Evolutionary conservation across 257 asterid genomes (phyloP).

Genomic region (Jaltomata sinuosa): DNA sequence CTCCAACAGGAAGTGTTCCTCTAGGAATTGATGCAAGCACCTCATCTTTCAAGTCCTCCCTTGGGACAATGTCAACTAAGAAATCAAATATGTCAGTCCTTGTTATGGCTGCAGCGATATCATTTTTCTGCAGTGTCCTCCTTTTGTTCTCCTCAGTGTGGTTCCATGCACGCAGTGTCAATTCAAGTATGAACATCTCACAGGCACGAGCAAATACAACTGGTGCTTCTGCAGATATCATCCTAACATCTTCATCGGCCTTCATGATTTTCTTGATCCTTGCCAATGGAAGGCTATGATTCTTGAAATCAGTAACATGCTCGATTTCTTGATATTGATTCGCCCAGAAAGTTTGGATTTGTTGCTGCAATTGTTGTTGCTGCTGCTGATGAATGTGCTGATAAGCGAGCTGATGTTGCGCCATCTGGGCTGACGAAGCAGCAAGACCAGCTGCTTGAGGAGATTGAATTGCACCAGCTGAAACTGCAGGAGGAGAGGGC

Average conservation of each 20-base stretch:
- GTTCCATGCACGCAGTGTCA: conserved; percentile 87
- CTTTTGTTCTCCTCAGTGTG: conserved; percentile 97
- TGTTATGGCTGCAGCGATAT: conserved; percentile 93
- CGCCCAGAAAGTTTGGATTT: conserved; percentile 79
- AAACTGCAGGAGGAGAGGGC: conserved; percentile 38
- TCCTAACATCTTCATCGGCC: conserved; percentile 89
- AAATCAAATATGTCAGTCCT: conserved; percentile 95
- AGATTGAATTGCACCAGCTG: conserved; percentile 51
- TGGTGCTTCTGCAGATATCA: conserved; percentile 98
- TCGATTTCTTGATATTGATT: conserved; percentile 70
- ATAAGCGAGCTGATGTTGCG: conserved; percentile 87
- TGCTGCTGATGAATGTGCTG: conserved; percentile 96
- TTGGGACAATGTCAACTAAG: conserved; percentile 91
- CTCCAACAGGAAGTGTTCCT: conserved; percentile 76
- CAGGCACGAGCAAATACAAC: conserved; percentile 93
- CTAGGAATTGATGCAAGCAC: conserved; percentile 87
- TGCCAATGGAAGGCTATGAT: conserved; percentile 91
- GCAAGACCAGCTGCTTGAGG: conserved; percentile 70
- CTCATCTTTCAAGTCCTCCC: conserved; percentile 94
- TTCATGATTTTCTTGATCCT: conserved; percentile 97
- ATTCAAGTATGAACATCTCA: conserved; percentile 96
- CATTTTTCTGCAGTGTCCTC: conserved; percentile 93
- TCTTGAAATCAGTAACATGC: conserved; percentile 77
- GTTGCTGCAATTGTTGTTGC: conserved; percentile 84
- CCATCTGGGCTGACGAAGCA: conserved; percentile 72